A percentile compares a stretch with the other conserved stretches of the same genome.
These are phyloP conservation scores for Apiotrichum sp. DNA, from an alignment of 1,284 basidiomycete species.

Conservation along the genomic window DNA sequence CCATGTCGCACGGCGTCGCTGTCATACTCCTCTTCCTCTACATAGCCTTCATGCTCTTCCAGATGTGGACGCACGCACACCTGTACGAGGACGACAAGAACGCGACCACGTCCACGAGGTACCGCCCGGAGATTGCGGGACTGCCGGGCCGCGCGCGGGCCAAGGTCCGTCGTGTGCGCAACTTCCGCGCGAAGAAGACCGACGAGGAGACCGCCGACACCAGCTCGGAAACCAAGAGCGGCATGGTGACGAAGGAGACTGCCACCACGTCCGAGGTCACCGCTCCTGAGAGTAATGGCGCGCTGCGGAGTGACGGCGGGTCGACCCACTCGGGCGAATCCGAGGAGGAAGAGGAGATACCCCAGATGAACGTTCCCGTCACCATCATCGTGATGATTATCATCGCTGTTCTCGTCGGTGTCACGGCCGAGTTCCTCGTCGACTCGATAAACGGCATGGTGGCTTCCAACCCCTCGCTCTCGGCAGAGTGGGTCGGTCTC, in stretches of 20 bases:
- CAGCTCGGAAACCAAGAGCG: neutral
- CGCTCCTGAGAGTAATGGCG: too few species aligned
- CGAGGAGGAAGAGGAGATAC: conserved; percentile 45
- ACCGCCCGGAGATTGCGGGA: conserved; percentile 32
- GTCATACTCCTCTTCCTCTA: conserved; percentile 71
- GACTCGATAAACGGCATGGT: conserved; percentile 44
- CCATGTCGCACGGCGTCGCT: conserved; percentile 74
- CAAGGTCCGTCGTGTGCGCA: conserved; percentile 14
- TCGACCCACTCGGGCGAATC: neutral
- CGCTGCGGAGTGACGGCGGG: too few species aligned
- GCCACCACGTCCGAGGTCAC: too few species aligned
- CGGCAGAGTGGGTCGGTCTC: conserved; percentile 70
- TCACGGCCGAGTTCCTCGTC: conserved; percentile 67
- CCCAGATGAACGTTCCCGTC: conserved; percentile 52
- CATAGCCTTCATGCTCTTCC: conserved; percentile 68
- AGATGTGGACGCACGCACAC: conserved; percentile 72
- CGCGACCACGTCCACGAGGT: conserved; percentile 31
- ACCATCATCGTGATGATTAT: conserved; percentile 43
- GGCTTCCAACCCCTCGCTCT: conserved; percentile 49
- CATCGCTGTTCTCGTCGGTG: conserved; percentile 46
- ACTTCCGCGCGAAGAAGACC: conserved; percentile 13
- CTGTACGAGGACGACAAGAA: conserved; percentile 53
- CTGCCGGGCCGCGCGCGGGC: conserved; percentile 20
- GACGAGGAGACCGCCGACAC: conserved; percentile 13
- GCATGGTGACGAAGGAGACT: too few species aligned